Evolutionary conservation across 2,329 filamentous ascomycete species (phyloP), one percentile per base, ranked within the genome.

Genomic region (Bipolaris zeicola): DNA sequence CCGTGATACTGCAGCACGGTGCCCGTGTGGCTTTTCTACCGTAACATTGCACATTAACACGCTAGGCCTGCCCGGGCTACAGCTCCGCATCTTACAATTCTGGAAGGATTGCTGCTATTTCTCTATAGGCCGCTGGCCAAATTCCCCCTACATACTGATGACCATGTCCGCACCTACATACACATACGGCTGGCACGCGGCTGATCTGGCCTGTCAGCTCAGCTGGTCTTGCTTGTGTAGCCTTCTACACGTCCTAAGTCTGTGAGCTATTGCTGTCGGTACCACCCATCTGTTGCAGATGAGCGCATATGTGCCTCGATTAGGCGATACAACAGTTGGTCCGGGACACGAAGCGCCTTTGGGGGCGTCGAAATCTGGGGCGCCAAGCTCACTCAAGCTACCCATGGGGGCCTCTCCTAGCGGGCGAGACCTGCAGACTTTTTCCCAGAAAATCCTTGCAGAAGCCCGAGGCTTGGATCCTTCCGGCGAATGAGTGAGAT

Each of bases 11-110:
- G 65, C 66, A 70, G 66, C 65, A 62, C 55, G 59, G 67, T 60
- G 58, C 60, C 54, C 45, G 54, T 61, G 63, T 73, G 66, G 69
- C 68, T 71, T 67, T 67, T 60, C 61, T 66, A 73, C 65, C 67
- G 72, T 74, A 71, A 68, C 72, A 73, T 73, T 71, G 65, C 61
- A 55, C 57, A 57, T 20, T 60, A 45, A 46, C 39, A 55, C 56
- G 11, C 70, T 73, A 73, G 57, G 51, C 70, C 61, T 22, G 31
- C 66, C 61, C 8, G 42, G 64, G 72, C 5, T 41, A 58, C 22
- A 69, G 26, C 71, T 73, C 72, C 72, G 71, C 60, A 64, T 62
- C 62, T 64, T 60, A 67, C 58, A 55, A 58, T 73, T 73, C 67
- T 68, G 69, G 70, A 73, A 73, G 65, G 64, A 68, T 69, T 61